phyloP scores from a whole-genome alignment of 2,329 filamentous ascomycete species.

The Pseudogymnoascus sp. region DNA sequence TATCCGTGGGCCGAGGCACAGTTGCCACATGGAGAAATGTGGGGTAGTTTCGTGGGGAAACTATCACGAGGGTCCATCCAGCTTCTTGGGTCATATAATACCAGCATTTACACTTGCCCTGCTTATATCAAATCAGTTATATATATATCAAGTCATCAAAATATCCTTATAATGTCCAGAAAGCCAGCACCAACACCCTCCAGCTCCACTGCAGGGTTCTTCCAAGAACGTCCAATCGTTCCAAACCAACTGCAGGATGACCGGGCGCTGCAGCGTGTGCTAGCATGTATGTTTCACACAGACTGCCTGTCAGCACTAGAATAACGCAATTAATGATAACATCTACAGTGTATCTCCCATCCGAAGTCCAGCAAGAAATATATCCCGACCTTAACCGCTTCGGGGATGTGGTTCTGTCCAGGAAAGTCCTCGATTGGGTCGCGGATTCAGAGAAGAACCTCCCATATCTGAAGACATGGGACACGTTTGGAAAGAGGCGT shows the following conservation, averaged over 20 bases:
- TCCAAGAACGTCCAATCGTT: slow-evolving; percentile 47
- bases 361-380: slow-evolving; percentile 20
- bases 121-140: not conserved
- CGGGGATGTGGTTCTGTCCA: slow-evolving; percentile 47
- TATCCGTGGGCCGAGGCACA: not conserved
- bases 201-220: slow-evolving; percentile 44
- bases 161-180: slow-evolving; percentile 5
- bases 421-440: slow-evolving; percentile 49
- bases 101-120: not conserved
- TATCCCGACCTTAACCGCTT: slow-evolving; percentile 30
- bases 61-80: not conserved
- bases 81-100: not conserved
- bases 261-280: slow-evolving; percentile 44
- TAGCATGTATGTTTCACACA: slow-evolving; percentile 39
- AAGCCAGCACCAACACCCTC: slow-evolving; percentile 23
- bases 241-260: slow-evolving; percentile 54
- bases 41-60: slow-evolving; percentile 1
- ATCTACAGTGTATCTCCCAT: slow-evolving; percentile 28
- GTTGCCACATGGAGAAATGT: not conserved
- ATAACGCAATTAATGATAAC: slow-evolving; percentile 18
- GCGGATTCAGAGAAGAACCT: slow-evolving; percentile 61
- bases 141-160: not conserved
- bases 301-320: slow-evolving; percentile 12
- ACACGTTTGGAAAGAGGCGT: slow-evolving; percentile 55
- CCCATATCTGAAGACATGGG: slow-evolving; percentile 39